Evolutionary conservation across 768 basidiomycete species (phyloP).

Genomic region (Kwoniella pini): DNA sequence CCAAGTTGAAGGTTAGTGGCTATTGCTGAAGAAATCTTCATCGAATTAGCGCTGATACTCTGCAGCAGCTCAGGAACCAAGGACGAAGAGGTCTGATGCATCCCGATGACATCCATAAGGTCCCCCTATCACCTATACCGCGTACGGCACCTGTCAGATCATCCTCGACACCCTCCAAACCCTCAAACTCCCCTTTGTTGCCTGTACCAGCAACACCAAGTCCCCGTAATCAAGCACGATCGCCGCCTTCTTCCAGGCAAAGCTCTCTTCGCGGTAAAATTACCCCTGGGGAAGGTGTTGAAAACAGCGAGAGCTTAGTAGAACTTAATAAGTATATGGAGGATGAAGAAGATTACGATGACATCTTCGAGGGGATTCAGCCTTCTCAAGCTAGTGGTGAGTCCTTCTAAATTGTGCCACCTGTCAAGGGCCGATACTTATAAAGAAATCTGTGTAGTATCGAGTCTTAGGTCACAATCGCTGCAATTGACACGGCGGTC

Average conservation of each 20-base stretch:
- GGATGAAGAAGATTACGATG: constrained; percentile 90
- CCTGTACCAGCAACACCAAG: constrained; percentile 22
- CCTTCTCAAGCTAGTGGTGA: constrained; percentile 58
- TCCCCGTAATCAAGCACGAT: constrained; percentile 13
- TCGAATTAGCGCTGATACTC: background rate
- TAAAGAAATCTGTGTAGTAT: too few species aligned
- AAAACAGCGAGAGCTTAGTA: constrained; percentile 16
- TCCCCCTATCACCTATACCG: constrained; percentile 9
- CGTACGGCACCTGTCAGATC: constrained; percentile 9
- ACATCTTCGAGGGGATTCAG: constrained; percentile 67
- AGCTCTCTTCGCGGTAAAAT: constrained; percentile 34
- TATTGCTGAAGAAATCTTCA: too few species aligned
- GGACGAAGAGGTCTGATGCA: constrained; percentile 40
- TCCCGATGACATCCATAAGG: constrained; percentile 42
- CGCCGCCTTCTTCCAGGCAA: constrained; percentile 35
- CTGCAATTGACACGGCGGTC: constrained; percentile 82
- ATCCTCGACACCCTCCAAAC: constrained; percentile 14
- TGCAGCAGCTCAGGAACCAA: constrained; percentile 30
- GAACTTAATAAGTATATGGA: constrained; percentile 83
- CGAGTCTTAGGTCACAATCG: constrained; percentile 58
- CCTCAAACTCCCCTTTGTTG: constrained; percentile 17
- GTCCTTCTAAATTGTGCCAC: background rate
- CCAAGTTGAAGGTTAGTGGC: constrained; percentile 72
- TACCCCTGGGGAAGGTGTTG: constrained; percentile 8
- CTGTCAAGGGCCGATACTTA: background rate